Evolutionary conservation across 1,284 basidiomycete species (phyloP), one percentile per base, ranked within the genome.

Genomic region (Cronartium quercuum): DNA sequence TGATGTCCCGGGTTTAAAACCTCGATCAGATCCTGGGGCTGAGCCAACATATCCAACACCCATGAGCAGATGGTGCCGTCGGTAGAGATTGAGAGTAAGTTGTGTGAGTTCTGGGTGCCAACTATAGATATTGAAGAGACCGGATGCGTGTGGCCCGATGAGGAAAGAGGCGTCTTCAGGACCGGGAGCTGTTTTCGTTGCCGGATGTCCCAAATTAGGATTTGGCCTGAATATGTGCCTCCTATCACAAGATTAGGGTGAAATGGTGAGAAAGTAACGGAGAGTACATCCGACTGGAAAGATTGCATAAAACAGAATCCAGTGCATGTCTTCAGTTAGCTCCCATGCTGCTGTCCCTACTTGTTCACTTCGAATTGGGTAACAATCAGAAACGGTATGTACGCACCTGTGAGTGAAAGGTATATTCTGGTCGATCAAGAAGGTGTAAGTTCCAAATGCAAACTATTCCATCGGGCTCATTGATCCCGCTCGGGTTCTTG

Each of bases 111-210:
- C 81, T 97, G 94, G 3, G 94, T 96, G 10, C 96, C 96, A 29
- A 98, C 91, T 87, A 97, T 92, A 79, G 91, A 89, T 87, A 98
- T 93, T 0, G 91, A 90, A 84, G 98, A 98, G 55, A 99, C 93
- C 1, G 96, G 96, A 82, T 98, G 95, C 1, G 95, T 98, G 81
- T 99, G 96, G 0, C 96, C 94, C 0, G 81, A 79, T 1, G 93
- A 91, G 6, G 92, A 94, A 60, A 98, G 83, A 0, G 96, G 96
- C 4, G 95, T 96, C 84, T 98, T 98, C 76, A 98, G 86, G 0
- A 98, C 92, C 0, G 96, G 95, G 5, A 97, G 84, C 80, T 95
- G 92, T 24, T 78, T 77, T 79, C 95, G 94, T 0, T 94, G 91
- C 61, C 95, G 88, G n/a, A 94, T 98, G 81, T 99, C 95, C 96